These are phyloP conservation scores for Aspergillus pseudoglaucus DNA, from an alignment of 2,329 filamentous ascomycete species.

Conservation along the genomic window DNA sequence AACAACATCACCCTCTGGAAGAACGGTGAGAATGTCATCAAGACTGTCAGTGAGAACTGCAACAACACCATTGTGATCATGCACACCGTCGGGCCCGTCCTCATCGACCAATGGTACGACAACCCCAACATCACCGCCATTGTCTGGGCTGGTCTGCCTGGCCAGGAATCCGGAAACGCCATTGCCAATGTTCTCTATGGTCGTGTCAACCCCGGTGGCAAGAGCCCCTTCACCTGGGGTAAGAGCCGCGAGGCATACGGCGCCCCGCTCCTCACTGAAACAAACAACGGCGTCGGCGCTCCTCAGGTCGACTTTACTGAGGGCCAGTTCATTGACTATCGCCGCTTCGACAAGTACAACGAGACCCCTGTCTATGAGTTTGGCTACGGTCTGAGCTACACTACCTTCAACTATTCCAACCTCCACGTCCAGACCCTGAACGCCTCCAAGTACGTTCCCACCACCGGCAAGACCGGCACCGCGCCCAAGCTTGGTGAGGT, in stretches of 20 bases:
- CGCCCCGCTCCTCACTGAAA: slow-evolving; percentile 49
- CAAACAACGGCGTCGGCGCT: slow-evolving; percentile 51
- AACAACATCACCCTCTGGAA: slow-evolving; percentile 90
- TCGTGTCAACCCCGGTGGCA: slow-evolving; percentile 55
- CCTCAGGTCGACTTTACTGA: slow-evolving; percentile 56
- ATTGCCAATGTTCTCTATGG: slow-evolving; percentile 70
- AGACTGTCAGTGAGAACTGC: slow-evolving; percentile 69
- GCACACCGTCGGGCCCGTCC: slow-evolving; percentile 74
- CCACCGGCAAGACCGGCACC: slow-evolving; percentile 46
- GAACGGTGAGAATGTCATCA: slow-evolving; percentile 71
- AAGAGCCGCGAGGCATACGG: slow-evolving; percentile 49
- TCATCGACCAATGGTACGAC: slow-evolving; percentile 58
- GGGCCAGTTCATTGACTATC: slow-evolving; percentile 53
- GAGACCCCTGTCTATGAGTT: slow-evolving; percentile 57
- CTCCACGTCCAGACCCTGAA: slow-evolving; percentile 43
- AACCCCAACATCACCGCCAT: slow-evolving; percentile 67
- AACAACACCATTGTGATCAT: slow-evolving; percentile 90
- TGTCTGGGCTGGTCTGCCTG: slow-evolving; percentile 67
- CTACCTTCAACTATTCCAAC: slow-evolving; percentile 56
- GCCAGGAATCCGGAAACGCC: slow-evolving; percentile 68
- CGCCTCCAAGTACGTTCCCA: slow-evolving; percentile 47
- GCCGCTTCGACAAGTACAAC: slow-evolving; percentile 48
- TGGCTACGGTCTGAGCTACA: slow-evolving; percentile 57
- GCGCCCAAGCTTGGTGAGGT: slow-evolving; percentile 49
- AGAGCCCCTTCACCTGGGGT: slow-evolving; percentile 57